phyloP scores from a whole-genome alignment of 306 rosid genomes.

The Prosopis cineraria region DNA sequence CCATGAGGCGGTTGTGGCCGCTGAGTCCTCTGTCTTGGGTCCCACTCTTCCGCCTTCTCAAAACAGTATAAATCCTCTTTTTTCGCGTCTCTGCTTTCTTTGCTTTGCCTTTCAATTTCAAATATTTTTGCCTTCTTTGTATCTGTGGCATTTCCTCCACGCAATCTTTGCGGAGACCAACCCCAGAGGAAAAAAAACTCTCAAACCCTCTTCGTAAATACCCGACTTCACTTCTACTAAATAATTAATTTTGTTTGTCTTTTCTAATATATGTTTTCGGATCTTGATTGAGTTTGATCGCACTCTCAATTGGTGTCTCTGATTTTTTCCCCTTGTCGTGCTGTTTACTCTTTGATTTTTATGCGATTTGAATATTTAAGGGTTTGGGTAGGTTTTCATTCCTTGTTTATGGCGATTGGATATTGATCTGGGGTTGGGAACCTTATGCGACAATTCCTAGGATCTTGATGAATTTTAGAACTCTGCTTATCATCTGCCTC shows the following conservation, averaged over 20 bases:
- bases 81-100: neutral
- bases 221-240: conserved; percentile 34
- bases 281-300: conserved; percentile 33
- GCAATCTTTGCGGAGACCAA: conserved; percentile 45
- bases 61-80: neutral
- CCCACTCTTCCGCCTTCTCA: neutral
- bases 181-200: conserved; percentile 24
- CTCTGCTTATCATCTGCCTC: neutral
- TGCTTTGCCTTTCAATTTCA: neutral
- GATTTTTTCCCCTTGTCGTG: neutral
- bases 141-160: conserved; percentile 25
- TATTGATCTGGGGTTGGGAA: conserved; percentile 39
- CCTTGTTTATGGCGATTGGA: conserved; percentile 32
- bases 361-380: conserved; percentile 9
- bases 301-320: neutral
- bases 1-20: conserved; percentile 10
- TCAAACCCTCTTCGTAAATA: conserved; percentile 43
- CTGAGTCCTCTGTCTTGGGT: neutral
- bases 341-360: neutral
- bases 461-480: conserved; percentile 23
- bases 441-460: neutral
- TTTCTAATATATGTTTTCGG: conserved; percentile 16
- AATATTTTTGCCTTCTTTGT: conserved; percentile 12
- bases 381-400: conserved; percentile 43
- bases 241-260: neutral